Conservation (phyloP, 2,329 filamentous ascomycete species). For the Albifimbria verrucaria region DNA sequence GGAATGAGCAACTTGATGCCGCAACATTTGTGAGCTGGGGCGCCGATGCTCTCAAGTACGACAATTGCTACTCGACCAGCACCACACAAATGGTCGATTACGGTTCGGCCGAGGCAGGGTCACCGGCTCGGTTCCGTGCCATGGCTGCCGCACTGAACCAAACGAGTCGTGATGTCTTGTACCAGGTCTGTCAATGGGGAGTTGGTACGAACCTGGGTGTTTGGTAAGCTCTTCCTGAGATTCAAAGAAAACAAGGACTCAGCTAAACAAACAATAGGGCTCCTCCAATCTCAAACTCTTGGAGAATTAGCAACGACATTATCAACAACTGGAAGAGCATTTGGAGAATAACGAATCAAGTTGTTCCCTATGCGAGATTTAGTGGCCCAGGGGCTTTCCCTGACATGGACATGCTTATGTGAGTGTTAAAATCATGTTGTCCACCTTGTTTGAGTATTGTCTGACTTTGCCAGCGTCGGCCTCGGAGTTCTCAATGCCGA, state of each 20-base stretch:
- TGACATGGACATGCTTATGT: slow-evolving; percentile 52
- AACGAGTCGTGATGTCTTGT: slow-evolving; percentile 39
- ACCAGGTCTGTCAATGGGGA: slow-evolving; percentile 53
- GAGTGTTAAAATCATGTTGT: slow-evolving; percentile 3
- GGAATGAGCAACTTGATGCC: slow-evolving; percentile 38
- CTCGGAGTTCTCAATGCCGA: slow-evolving; percentile 39
- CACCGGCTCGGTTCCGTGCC: slow-evolving; percentile 38
- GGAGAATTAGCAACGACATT: slow-evolving; percentile 53
- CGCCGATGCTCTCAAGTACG: slow-evolving; percentile 53
- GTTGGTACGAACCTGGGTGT: slow-evolving; percentile 42
- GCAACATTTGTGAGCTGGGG: slow-evolving; percentile 38
- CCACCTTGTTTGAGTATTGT: fast-evolving
- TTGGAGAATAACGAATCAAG: slow-evolving; percentile 50
- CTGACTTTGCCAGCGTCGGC: slow-evolving; percentile 31
- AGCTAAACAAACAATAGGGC: slow-evolving; percentile 26
- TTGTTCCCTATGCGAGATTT: slow-evolving; percentile 41
- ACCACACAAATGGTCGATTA: slow-evolving; percentile 39
- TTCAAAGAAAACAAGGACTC: fast-evolving
- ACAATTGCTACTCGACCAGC: slow-evolving; percentile 46
- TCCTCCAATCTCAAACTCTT: slow-evolving; percentile 41
- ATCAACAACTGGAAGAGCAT: slow-evolving; percentile 48
- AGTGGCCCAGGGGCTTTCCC: slow-evolving; percentile 45
- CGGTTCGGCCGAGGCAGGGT: slow-evolving; percentile 32
- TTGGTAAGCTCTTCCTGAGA: slow-evolving; percentile 25
- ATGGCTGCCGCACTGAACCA: slow-evolving; percentile 41